phyloP scores from a whole-genome alignment of 257 asterid species.

The Handroanthus guayacan region DNA sequence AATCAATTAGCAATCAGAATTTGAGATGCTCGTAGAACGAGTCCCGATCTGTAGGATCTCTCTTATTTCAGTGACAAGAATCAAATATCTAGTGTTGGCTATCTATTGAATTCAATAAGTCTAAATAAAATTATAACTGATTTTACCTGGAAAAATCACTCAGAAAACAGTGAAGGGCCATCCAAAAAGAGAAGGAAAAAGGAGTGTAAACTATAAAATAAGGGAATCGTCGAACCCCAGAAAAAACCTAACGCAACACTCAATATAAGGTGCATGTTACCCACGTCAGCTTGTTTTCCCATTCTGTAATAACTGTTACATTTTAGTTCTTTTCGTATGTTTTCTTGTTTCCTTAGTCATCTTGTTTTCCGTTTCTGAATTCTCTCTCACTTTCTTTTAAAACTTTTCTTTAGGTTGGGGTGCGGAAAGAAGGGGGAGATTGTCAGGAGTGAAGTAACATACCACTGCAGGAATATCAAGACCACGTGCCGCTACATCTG shows the following conservation, averaged over 20 bases:
- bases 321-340: neutral
- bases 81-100: neutral
- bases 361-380: conserved; percentile 6
- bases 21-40: conserved; percentile 1
- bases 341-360: neutral
- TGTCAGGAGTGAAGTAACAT: conserved; percentile 39
- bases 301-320: neutral
- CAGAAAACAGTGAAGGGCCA: neutral
- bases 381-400: neutral
- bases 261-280: too few relatives aligned
- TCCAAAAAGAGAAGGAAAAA: neutral
- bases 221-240: neutral
- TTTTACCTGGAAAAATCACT: neutral
- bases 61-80: neutral
- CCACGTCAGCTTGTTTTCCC: neutral
- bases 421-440: neutral
- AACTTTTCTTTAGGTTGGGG: neutral
- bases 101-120: neutral
- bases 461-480: conserved; percentile 99
- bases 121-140: neutral
- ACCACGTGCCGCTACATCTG: conserved; percentile 99
- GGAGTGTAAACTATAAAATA: neutral
- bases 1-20: conserved; percentile 9
- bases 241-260: neutral
- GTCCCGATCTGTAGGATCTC: neutral